phyloP scores from a whole-genome alignment of 495 filamentous ascomycete genomes.

The Hypoxylon intermedium region DNA sequence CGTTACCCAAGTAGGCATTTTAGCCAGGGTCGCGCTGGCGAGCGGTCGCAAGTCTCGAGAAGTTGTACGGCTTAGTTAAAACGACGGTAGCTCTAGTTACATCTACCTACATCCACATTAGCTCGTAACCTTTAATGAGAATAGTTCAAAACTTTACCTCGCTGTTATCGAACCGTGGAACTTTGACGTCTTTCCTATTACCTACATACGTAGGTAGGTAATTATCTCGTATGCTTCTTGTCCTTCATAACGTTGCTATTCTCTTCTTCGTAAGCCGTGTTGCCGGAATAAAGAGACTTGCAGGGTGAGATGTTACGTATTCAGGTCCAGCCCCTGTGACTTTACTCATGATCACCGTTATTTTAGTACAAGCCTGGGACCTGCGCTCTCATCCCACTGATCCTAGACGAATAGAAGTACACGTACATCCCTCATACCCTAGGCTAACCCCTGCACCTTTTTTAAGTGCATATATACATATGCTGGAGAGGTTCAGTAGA shows the following conservation, averaged over 20 bases:
- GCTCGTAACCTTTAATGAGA: no score
- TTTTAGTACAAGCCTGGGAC: neutral
- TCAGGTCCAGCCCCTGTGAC: neutral
- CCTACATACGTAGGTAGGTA: no score
- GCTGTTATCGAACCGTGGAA: no score
- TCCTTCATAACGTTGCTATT: no score
- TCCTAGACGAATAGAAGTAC: neutral
- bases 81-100: neutral
- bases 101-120: no score
- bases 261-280: no score
- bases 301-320: no score
- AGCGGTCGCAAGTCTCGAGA: neutral
- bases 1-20: slow-evolving; percentile 8
- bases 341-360: neutral
- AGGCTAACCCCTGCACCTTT: neutral
- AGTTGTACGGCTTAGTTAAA: neutral
- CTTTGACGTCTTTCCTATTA: no score
- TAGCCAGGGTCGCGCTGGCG: neutral
- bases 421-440: neutral
- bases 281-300: no score
- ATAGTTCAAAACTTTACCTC: no score
- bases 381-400: neutral
- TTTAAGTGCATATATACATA: neutral
- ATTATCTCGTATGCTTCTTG: no score
- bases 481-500: neutral